phyloP scores from a whole-genome alignment of 768 basidiomycete species.

The Pulveroboletus ravenelii region DNA sequence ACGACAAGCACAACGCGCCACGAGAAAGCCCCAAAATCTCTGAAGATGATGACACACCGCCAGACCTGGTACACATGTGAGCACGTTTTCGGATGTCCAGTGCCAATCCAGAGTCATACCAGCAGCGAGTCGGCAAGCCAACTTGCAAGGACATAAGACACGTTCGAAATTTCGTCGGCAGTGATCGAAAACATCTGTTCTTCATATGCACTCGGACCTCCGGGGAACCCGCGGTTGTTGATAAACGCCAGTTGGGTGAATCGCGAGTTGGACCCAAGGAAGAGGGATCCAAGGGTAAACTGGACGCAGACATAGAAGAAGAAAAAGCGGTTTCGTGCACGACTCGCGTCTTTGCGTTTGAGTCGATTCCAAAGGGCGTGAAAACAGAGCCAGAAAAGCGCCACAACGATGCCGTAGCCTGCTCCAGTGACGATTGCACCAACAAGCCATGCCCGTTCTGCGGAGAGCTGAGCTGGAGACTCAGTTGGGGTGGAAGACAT shows the following conservation, averaged over 20 bases:
- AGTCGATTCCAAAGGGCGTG: constrained; percentile 15
- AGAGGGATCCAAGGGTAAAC: constrained; percentile 24
- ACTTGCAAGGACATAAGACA: constrained; percentile 26
- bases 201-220: constrained; percentile 23
- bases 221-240: constrained; percentile 23
- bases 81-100: background rate
- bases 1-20: constrained; percentile 14
- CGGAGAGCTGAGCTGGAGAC: constrained; percentile 12
- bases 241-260: constrained; percentile 31
- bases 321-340: constrained; percentile 17
- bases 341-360: constrained; percentile 11
- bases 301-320: constrained; percentile 21
- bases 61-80: constrained; percentile 17
- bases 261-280: constrained; percentile 23
- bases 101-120: constrained; percentile 4
- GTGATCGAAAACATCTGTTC: constrained; percentile 27
- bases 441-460: constrained; percentile 28
- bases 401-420: constrained; percentile 25
- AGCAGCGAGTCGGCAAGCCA: constrained; percentile 26
- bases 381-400: constrained; percentile 24
- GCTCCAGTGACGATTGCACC: constrained; percentile 24
- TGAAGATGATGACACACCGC: constrained; percentile 28
- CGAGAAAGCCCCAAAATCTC: constrained; percentile 12
- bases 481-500: constrained; percentile 20
- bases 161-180: constrained; percentile 22